phyloP scores from a whole-genome alignment of 352 stramenopile species.

The Globisporangium cystogenes region DNA sequence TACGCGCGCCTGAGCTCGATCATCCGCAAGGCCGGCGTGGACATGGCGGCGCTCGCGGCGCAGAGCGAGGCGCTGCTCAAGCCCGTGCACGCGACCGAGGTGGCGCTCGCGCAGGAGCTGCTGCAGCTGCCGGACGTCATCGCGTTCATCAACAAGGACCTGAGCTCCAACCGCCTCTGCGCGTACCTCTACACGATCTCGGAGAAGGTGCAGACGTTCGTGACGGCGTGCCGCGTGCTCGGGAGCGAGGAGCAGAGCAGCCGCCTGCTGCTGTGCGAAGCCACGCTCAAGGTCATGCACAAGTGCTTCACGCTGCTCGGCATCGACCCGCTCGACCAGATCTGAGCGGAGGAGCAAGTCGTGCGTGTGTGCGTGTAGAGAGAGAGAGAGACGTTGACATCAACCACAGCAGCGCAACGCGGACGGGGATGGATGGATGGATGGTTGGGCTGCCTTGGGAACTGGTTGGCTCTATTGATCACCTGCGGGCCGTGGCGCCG shows the following conservation, averaged over 20 bases:
- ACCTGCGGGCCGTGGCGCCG: no score
- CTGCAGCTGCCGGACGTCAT: slow-evolving; percentile 96
- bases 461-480: not conserved
- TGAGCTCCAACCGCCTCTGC: slow-evolving; percentile 97
- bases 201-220: slow-evolving; percentile 97
- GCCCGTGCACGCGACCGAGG: slow-evolving; percentile 79
- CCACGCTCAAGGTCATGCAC: slow-evolving; percentile 94
- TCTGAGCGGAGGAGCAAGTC: slow-evolving; percentile 57
- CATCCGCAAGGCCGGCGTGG: slow-evolving; percentile 91
- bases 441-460: no score
- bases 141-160: slow-evolving; percentile 90
- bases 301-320: slow-evolving; percentile 91
- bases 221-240: slow-evolving; percentile 97
- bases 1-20: slow-evolving; percentile 98
- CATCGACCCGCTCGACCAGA: slow-evolving; percentile 92
- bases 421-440: not conserved
- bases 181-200: slow-evolving; percentile 97
- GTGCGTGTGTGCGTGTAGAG: not conserved
- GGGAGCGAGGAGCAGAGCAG: slow-evolving; percentile 93
- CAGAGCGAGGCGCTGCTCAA: slow-evolving; percentile 53
- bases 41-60: slow-evolving; percentile 65
- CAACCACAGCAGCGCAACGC: no score
- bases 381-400: not conserved
- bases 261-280: slow-evolving; percentile 95
- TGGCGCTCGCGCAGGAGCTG: slow-evolving; percentile 92